Evolutionary conservation across 2,329 filamentous ascomycete species (phyloP).

Genomic region (Pezizomycotina sp.): DNA sequence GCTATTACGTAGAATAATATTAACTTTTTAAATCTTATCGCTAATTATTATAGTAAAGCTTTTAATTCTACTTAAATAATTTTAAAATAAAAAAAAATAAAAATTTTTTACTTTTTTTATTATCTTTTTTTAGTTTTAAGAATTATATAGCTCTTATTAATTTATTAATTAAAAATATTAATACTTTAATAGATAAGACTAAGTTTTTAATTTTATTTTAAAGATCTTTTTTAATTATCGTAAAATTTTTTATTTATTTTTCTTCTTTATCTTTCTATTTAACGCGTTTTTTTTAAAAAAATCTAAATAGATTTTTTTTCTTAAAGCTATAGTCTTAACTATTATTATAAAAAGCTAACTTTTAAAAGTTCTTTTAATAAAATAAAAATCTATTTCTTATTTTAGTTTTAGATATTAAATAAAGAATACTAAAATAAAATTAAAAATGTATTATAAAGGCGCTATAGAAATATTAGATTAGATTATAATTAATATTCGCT

Average conservation of each 20-base stretch:
- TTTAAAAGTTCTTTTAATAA: constrained; percentile 5
- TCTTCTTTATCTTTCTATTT: background rate
- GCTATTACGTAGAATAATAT: too few relatives aligned
- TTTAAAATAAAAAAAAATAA: background rate
- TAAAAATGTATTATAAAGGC: too few relatives aligned
- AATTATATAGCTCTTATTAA: constrained; percentile 1
- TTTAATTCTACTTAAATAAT: constrained; percentile 1
- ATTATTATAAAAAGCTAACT: constrained; percentile 1
- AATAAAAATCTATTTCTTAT: constrained; percentile 6
- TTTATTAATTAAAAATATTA: too few relatives aligned
- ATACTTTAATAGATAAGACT: too few relatives aligned
- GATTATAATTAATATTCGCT: too few relatives aligned
- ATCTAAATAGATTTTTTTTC: constrained; percentile 1
- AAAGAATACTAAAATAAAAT: too few relatives aligned
- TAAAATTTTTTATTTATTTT: background rate
- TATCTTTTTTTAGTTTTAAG: background rate
- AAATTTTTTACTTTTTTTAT: constrained; percentile 1
- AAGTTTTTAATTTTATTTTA: constrained; percentile 1
- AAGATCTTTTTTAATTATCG: constrained; percentile 1
- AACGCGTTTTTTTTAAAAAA: constrained; percentile 1
- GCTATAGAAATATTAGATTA: too few relatives aligned
- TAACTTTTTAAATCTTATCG: background rate
- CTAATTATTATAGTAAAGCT: constrained; percentile 1
- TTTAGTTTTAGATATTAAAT: too few relatives aligned
- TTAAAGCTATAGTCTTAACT: too few relatives aligned